Percentiles rank a stretch among this genome's conserved stretches.
phyloP scores from a whole-genome alignment of 495 filamentous ascomycete genomes.

The Daldinia vernicosa region DNA sequence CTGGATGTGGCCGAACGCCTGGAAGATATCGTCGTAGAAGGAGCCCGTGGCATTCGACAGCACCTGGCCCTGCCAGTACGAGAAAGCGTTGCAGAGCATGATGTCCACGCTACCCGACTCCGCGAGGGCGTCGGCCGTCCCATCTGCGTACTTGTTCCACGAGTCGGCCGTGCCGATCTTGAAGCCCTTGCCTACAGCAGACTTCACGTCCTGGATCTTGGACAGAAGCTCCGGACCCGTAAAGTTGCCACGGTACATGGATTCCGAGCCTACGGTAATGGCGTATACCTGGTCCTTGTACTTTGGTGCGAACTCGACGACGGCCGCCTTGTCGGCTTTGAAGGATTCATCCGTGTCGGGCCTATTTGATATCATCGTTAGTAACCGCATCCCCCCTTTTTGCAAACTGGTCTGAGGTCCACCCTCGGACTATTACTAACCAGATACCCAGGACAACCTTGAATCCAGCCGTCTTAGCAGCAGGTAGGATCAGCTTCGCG shows the following conservation, averaged over 20 bases:
- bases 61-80: slow-evolving; percentile 80
- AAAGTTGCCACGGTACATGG: slow-evolving; percentile 77
- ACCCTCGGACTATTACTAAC: slow-evolving; percentile 52
- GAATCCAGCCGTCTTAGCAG: slow-evolving; percentile 74
- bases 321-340: slow-evolving; percentile 66
- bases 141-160: slow-evolving; percentile 84
- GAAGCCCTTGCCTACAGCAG: slow-evolving; percentile 57
- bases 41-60: slow-evolving; percentile 70
- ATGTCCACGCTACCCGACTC: slow-evolving; percentile 66
- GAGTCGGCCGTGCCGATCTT: slow-evolving; percentile 81
- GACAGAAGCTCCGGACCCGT: slow-evolving; percentile 68
- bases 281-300: slow-evolving; percentile 71
- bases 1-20: slow-evolving; percentile 76
- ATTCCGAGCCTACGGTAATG: slow-evolving; percentile 82
- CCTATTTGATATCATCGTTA: slow-evolving; percentile 53
- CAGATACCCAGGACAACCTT: slow-evolving; percentile 81
- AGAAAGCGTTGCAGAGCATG: slow-evolving; percentile 81
- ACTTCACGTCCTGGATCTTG: slow-evolving; percentile 70
- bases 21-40: slow-evolving; percentile 78
- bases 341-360: slow-evolving; percentile 74
- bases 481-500: slow-evolving; percentile 73
- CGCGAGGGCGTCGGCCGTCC: slow-evolving; percentile 74
- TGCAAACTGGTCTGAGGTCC: too few relatives aligned
- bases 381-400: neutral
- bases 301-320: slow-evolving; percentile 57